A percentile compares a stretch with the other conserved stretches of the same genome.
Conservation (phyloP, 257 asterid species). For the Handroanthus guayacan region DNA sequence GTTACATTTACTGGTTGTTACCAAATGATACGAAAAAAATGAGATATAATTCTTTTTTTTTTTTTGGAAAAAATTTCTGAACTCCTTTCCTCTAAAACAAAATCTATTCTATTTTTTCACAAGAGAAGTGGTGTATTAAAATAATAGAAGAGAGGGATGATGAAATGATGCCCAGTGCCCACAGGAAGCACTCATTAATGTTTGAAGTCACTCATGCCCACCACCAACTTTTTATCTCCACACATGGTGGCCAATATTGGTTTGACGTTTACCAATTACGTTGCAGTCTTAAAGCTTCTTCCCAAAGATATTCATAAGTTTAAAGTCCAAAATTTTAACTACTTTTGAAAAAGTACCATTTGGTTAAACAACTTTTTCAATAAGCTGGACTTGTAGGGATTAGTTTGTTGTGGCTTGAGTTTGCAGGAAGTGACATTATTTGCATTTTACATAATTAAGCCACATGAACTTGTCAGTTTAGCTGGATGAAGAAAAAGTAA, state of each 20-base stretch:
- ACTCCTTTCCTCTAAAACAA: not conserved
- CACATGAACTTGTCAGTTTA: not conserved
- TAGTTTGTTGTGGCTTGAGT: slow-evolving; percentile 23
- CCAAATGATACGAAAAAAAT: not conserved
- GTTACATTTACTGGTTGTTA: too few species aligned
- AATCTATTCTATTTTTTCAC: slow-evolving; percentile 32
- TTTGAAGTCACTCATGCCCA: slow-evolving; percentile 19
- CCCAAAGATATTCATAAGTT: slow-evolving; percentile 13
- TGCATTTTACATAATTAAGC: not conserved
- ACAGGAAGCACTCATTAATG: slow-evolving; percentile 4
- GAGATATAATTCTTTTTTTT: too few species aligned
- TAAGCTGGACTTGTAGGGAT: slow-evolving; percentile 30
- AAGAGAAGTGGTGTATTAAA: slow-evolving; percentile 35
- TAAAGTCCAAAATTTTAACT: slow-evolving; percentile 33
- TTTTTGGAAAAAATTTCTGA: not conserved
- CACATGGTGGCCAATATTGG: slow-evolving; percentile 47
- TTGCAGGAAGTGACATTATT: slow-evolving; percentile 5
- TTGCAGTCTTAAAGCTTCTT: slow-evolving; percentile 3
- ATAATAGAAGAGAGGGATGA: slow-evolving; percentile 6
- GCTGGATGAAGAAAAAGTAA: too few species aligned
- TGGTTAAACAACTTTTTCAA: slow-evolving; percentile 34
- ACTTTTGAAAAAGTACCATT: slow-evolving; percentile 31
- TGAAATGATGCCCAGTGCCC: slow-evolving; percentile 28
- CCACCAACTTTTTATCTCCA: slow-evolving; percentile 44
- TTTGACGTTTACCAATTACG: slow-evolving; percentile 29